phyloP scores from a whole-genome alignment of 2,329 filamentous ascomycete genomes.

The Alternaria sp. region DNA sequence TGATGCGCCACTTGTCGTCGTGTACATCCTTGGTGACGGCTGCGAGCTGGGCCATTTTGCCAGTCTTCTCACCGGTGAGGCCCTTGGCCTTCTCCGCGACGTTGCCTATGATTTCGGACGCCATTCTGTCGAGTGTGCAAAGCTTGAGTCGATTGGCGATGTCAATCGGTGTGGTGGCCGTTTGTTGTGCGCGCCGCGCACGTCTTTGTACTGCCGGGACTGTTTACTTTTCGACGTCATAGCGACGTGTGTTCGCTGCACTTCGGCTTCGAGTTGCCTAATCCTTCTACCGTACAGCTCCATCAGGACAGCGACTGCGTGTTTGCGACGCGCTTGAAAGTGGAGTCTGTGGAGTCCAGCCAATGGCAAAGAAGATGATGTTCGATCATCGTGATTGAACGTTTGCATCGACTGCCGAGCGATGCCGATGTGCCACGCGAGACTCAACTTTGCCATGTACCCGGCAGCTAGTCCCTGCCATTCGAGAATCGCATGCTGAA shows the following conservation, averaged over 20 bases:
- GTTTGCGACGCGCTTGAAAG: conserved; percentile 12
- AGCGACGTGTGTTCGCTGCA: conserved; percentile 23
- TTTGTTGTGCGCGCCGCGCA: neutral
- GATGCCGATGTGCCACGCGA: conserved; percentile 25
- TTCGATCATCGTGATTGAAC: conserved; percentile 14
- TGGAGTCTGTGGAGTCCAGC: conserved; percentile 5
- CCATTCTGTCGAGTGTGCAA: conserved; percentile 27
- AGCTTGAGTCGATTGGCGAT: conserved; percentile 9
- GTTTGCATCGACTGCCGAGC: conserved; percentile 24
- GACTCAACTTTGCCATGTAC: conserved; percentile 28
- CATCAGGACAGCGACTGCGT: conserved; percentile 15
- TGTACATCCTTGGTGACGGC: conserved; percentile 65
- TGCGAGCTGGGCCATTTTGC: conserved; percentile 68
- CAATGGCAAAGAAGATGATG: conserved; percentile 22
- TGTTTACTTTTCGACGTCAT: conserved; percentile 29
- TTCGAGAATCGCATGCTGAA: conserved; percentile 37
- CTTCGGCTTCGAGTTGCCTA: conserved; percentile 12
- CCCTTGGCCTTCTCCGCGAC: conserved; percentile 42
- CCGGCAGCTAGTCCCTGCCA: conserved; percentile 8
- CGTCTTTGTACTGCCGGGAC: conserved; percentile 12
- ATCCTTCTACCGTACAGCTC: conserved; percentile 16
- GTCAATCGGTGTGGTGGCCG: conserved; percentile 1
- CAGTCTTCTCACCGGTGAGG: conserved; percentile 41
- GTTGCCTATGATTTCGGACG: conserved; percentile 38
- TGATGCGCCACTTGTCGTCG: conserved; percentile 64